Base-by-base conservation (phyloP, 2,329 filamentous ascomycete species). In the Fusarium nodosum region DNA sequence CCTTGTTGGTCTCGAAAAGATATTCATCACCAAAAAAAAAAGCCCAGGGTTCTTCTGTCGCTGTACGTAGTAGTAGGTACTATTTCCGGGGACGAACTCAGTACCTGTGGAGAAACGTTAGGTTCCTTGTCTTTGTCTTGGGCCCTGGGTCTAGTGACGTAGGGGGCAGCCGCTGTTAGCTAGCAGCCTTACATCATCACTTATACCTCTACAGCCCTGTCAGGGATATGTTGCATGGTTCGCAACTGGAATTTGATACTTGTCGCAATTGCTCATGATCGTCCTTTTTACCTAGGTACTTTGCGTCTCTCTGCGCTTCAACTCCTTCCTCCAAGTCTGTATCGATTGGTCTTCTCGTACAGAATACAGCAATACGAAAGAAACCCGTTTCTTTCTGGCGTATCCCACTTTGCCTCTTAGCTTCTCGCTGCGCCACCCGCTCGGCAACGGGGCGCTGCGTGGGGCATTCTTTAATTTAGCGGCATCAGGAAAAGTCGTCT, bases 131-230 rank as follows among this genome's bases (percentile, higher is more conserved):
- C 66, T 58, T 64, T 65, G 46, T 55, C 39, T 52, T 64, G 53
- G 59, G 62, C 39, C 39, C 50, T 64, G 53, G 59, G 56, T 45
- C 39, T 39, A 56, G 67, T 69, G 67, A 69, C 67, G 67, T 69
- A 71, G 42, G 58, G 68, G 46, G 58, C 56, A 71, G 54, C 63
- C 64, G 64, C 52, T 67, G 59, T 71, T 52, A 48, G 39, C 56
- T 58, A 68, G 42, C 56, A 56, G 64, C 64, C 68, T 71, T 71
- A 71, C 68, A 70, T 70, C 68, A 70, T 70, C 63, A 61, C 55
- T 41, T 34, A 55, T 65, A 52, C 48, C 56, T 48, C 31, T 41
- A 51, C 58, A 64, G 36, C 47, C 45, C 31, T 38, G 28, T 51
- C 18, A 18, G 34, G 33, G 18, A 52, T n/a, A 38, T 41, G 11